These are phyloP conservation scores for Tranzscheliella williamsii DNA, from an alignment of 1,284 basidiomycete species.

Conservation along the genomic window DNA sequence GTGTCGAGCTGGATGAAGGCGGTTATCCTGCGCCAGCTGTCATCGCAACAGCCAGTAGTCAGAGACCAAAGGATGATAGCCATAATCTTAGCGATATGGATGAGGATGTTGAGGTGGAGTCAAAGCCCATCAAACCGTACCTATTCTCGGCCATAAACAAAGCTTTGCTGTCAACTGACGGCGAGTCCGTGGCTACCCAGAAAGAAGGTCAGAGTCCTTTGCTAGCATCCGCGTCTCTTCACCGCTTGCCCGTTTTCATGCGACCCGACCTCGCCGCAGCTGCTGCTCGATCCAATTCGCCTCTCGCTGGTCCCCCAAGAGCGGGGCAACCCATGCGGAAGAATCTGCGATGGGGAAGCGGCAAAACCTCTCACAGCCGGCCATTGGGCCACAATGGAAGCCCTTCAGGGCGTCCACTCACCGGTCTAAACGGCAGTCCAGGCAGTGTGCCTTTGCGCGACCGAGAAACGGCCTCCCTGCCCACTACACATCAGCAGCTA, in stretches of 20 bases:
- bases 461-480: neutral
- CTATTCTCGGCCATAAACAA: constrained; percentile 40
- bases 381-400: constrained; percentile 35
- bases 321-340: constrained; percentile 52
- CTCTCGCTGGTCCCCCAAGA: constrained; percentile 38
- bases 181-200: constrained; percentile 7
- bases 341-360: constrained; percentile 58
- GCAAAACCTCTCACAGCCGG: constrained; percentile 51
- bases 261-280: constrained; percentile 25
- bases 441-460: neutral
- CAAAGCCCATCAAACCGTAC: constrained; percentile 14
- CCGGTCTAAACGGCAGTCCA: constrained; percentile 23
- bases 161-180: constrained; percentile 15
- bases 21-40: too few relatives aligned
- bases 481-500: neutral
- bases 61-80: constrained; percentile 15
- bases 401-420: constrained; percentile 16
- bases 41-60: too few relatives aligned
- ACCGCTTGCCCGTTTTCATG: constrained; percentile 16
- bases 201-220: constrained; percentile 20
- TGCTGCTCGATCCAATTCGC: constrained; percentile 36
- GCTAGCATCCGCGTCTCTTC: constrained; percentile 16
- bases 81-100: constrained; percentile 25
- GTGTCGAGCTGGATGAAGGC: too few relatives aligned
- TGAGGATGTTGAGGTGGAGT: constrained; percentile 12